Percentiles rank a stretch among this genome's conserved stretches.
Evolutionary conservation across 1,284 basidiomycete species (phyloP).

Genomic region (Chalciporus sp.): DNA sequence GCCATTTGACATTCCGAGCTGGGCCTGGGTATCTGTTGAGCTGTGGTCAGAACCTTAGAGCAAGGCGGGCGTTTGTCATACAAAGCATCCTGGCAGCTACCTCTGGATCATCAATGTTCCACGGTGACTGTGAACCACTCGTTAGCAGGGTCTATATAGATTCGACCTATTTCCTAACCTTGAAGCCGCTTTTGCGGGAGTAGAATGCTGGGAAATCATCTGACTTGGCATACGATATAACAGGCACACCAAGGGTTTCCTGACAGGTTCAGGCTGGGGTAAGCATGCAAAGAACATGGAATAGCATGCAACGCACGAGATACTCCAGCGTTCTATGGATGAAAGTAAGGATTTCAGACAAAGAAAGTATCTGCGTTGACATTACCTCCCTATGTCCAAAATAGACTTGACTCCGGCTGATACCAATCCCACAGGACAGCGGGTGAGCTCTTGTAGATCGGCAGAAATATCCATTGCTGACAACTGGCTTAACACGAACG

Average conservation of each 20-base stretch:
- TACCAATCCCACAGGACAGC: slow-evolving; percentile 87
- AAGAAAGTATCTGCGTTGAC: background rate
- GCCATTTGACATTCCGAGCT: slow-evolving; percentile 70
- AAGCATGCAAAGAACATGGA: background rate
- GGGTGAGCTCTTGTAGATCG: slow-evolving; percentile 82
- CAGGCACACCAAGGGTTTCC: slow-evolving; percentile 97
- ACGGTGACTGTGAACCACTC: slow-evolving; percentile 57
- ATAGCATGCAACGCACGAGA: slow-evolving; percentile 53
- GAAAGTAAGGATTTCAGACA: slow-evolving; percentile 11
- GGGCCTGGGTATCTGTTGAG: slow-evolving; percentile 56
- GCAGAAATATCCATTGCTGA: slow-evolving; percentile 95
- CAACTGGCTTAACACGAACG: background rate
- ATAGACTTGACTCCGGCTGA: slow-evolving; percentile 97
- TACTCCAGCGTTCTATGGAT: slow-evolving; percentile 84
- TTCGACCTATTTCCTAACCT: slow-evolving; percentile 41
- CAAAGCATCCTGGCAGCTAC: slow-evolving; percentile 74
- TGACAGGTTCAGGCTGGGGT: slow-evolving; percentile 34
- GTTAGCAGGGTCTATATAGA: slow-evolving; percentile 6
- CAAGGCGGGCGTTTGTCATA: slow-evolving; percentile 38
- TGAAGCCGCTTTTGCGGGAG: slow-evolving; percentile 78
- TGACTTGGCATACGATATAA: slow-evolving; percentile 76
- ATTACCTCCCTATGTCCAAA: slow-evolving; percentile 84
- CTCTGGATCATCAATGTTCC: slow-evolving; percentile 61
- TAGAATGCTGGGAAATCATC: slow-evolving; percentile 96
- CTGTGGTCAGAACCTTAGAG: slow-evolving; percentile 10